A percentile compares a stretch with the other conserved stretches of the same genome.
Evolutionary conservation across 1,284 basidiomycete species (phyloP).

Genomic region (Boletus nobilissimus): DNA sequence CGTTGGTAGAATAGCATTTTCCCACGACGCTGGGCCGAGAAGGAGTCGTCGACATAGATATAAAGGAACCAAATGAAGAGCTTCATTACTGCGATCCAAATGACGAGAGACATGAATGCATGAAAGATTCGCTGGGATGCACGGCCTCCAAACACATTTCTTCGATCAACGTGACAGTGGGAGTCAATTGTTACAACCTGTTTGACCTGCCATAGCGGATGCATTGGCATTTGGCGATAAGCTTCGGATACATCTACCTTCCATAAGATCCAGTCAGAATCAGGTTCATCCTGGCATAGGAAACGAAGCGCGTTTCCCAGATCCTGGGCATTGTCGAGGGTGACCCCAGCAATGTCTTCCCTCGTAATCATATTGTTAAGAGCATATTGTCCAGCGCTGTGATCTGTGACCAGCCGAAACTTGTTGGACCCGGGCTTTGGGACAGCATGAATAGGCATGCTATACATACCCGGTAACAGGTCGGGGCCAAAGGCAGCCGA

Average conservation of each 20-base stretch:
- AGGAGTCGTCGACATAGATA: constrained; percentile 48
- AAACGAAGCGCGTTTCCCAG: not conserved
- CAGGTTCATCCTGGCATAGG: too few species aligned
- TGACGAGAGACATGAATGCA: constrained; percentile 47
- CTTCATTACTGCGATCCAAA: constrained; percentile 48
- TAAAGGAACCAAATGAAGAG: constrained; percentile 29
- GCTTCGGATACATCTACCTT: constrained; percentile 55
- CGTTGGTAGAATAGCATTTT: constrained; percentile 40
- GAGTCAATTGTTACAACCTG: constrained; percentile 50
- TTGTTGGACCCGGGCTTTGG: not conserved
- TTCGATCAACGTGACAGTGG: constrained; percentile 41
- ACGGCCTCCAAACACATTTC: constrained; percentile 48
- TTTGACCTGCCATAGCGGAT: constrained; percentile 56
- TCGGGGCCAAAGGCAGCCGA: not conserved
- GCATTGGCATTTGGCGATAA: constrained; percentile 50
- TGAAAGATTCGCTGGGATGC: constrained; percentile 45
- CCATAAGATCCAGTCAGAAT: too few species aligned
- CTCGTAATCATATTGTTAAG: not conserved
- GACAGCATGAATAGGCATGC: too few species aligned
- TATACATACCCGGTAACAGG: not conserved
- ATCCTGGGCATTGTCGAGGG: too few species aligned
- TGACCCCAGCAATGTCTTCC: not conserved
- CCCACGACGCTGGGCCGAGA: constrained; percentile 20
- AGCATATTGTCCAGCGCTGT: not conserved
- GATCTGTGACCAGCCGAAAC: not conserved